These are phyloP conservation scores for Ustilago crameri DNA, from an alignment of 1,284 basidiomycete genomes.

Conservation along the genomic window DNA sequence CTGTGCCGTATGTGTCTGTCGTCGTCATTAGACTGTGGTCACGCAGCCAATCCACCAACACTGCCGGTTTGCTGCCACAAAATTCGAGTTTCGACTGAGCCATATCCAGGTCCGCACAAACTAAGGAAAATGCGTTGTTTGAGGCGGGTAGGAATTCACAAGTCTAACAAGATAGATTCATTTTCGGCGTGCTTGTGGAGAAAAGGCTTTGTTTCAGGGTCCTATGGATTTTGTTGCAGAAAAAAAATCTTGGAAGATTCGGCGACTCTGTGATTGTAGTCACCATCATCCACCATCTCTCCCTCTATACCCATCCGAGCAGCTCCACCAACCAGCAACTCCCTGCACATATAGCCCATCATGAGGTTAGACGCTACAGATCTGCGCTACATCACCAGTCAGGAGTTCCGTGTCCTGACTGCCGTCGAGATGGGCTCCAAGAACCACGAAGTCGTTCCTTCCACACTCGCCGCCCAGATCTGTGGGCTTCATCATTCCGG, in stretches of 20 bases:
- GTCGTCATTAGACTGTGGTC: constrained; percentile 20
- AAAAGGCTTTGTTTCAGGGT: neutral
- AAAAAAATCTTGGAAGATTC: constrained; percentile 2
- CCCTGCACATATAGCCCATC: neutral
- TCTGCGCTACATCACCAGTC: constrained; percentile 87
- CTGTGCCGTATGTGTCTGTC: neutral
- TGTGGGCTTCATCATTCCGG: constrained; percentile 89
- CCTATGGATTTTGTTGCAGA: neutral
- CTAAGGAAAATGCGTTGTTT: too few species aligned
- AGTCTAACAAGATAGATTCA: too few species aligned
- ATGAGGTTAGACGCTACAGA: constrained; percentile 96
- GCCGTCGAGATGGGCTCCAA: constrained; percentile 98
- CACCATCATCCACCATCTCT: constrained; percentile 2
- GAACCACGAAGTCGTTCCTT: constrained; percentile 95
- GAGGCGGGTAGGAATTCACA: neutral
- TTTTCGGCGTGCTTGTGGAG: neutral
- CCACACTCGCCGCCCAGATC: constrained; percentile 86
- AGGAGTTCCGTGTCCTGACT: constrained; percentile 93
- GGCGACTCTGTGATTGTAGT: neutral
- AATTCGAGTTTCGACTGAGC: neutral
- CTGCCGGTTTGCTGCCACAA: constrained; percentile 1
- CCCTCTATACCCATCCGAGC: constrained; percentile 6
- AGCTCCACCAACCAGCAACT: neutral
- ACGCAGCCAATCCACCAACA: neutral
- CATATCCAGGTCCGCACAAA: too few species aligned